These are phyloP conservation scores for Platanthera guangdongensis DNA, from an alignment of 106 monocot genomes.

Conservation along the genomic window DNA sequence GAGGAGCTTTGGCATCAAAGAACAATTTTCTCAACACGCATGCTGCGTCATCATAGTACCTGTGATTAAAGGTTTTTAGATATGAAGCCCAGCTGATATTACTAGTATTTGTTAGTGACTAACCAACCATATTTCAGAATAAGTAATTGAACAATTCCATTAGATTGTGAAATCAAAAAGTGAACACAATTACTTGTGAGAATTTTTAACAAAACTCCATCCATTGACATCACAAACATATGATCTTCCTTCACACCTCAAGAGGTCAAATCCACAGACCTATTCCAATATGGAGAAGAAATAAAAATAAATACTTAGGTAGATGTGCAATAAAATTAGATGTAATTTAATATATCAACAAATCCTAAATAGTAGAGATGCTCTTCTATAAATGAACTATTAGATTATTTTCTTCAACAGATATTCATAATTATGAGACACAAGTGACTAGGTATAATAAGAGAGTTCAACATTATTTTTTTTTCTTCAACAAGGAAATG, in stretches of 20 bases:
- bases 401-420: constrained; percentile 1
- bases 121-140: neutral
- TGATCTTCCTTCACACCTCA: constrained; percentile 88
- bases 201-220: constrained; percentile 99
- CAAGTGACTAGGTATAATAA: neutral
- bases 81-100: neutral
- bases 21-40: constrained; percentile 95
- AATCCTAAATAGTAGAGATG: neutral
- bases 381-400: neutral
- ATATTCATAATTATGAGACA: neutral
- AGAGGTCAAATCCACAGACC: constrained; percentile 98
- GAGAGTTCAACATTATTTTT: neutral
- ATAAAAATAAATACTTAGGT: neutral
- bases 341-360: neutral
- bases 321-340: neutral
- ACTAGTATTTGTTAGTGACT: neutral
- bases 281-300: constrained; percentile 15
- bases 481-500: neutral
- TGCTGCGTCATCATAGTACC: constrained; percentile 99
- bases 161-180: constrained; percentile 2
- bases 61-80: constrained; percentile 16
- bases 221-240: constrained; percentile 99
- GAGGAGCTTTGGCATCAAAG: constrained; percentile 98
- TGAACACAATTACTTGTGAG: constrained; percentile 69
- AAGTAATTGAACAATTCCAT: neutral